Base-by-base conservation (phyloP, 2,329 filamentous ascomycete genomes). In the Mycosphaerella sp. region DNA sequence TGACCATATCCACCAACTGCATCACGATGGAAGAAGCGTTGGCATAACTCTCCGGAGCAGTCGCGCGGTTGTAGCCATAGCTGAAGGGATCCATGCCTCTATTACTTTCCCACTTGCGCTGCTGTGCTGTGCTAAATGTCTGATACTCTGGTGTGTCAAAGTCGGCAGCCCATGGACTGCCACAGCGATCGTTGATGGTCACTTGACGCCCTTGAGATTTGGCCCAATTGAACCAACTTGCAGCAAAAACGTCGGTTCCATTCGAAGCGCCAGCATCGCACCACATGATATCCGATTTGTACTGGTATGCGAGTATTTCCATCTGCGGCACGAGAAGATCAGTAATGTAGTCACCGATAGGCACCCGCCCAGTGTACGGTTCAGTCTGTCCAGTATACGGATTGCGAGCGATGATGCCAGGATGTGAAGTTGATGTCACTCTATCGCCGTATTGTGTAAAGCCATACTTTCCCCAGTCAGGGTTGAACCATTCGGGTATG, bases 401-500 rank as follows among this genome's bases (percentile, higher is more conserved):
- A 31, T 75, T 38, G 12, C 34, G 34, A 38, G 34, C 34, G 34
- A 38, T 38, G 34, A 38, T 38, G 12, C 34, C 34, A 38, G 34
- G 34, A 38, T 38, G 34, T 11, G 34, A 38, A 4, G 34, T 38
- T 4, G 34, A 38, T 11, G 34, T 72, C 31, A 51, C 41, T 8
- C 34, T 39, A 2, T 51, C 26, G 26, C 26, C 42, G 56, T 76
- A 76, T 0, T 69, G 68, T 0, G 66, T 71, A 53, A 38, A 38
- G 34, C 34, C 34, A 6, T 38, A 38, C 34, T 38, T 38, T 1
- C 34, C 34, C 34, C 70, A 78, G 46, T 73, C 69, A 0, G 74
- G 74, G 57, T 78, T 76, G 64, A 72, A 78, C 74, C 75, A 78
- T 61, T 78, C 76, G 0, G 75, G 75, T 11, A 78, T 66, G 36